Conservation (phyloP, 768 basidiomycete species). For the Dendrothele bispora region DNA sequence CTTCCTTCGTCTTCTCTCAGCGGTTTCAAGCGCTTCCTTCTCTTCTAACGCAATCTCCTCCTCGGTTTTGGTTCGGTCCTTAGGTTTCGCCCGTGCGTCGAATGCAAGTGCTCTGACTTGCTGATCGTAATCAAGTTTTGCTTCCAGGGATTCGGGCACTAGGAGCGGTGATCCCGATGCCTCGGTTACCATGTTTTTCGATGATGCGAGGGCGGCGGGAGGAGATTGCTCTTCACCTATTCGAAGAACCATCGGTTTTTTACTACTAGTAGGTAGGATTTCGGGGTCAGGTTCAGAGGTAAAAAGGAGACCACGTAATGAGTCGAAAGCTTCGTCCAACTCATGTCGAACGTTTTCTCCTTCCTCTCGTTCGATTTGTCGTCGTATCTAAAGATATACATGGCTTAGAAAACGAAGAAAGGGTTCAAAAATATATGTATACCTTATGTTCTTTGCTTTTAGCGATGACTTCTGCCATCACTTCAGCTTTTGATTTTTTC, state of each 20-base stretch:
- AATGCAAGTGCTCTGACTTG: conserved; percentile 91
- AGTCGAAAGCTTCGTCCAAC: conserved; percentile 86
- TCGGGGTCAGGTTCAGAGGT: conserved; percentile 23
- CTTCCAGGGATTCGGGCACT: conserved; percentile 33
- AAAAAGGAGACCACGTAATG: conserved; percentile 74
- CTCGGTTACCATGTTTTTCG: conserved; percentile 12
- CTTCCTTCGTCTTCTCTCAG: conserved; percentile 72
- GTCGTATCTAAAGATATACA: conserved; percentile 53
- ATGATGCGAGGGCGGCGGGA: conserved; percentile 32
- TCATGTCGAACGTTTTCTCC: conserved; percentile 85
- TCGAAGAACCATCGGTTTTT: too few relatives aligned
- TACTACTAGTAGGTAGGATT: too few relatives aligned
- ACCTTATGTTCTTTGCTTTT: conserved; percentile 98
- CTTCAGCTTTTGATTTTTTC: conserved; percentile 92
- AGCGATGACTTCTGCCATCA: conserved; percentile 97
- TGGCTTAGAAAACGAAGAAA: not conserved
- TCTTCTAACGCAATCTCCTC: conserved; percentile 90
- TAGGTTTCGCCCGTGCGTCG: conserved; percentile 90
- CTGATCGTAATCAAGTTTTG: conserved; percentile 80
- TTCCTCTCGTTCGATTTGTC: conserved; percentile 87
- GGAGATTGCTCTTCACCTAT: too few relatives aligned
- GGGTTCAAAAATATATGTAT: conserved; percentile 17
- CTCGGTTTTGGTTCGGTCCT: conserved; percentile 94
- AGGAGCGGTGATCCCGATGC: conserved; percentile 12
- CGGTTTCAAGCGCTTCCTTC: conserved; percentile 82